Percentiles rank a stretch among this genome's conserved stretches.
phyloP scores from a whole-genome alignment of 2,329 filamentous ascomycete genomes.

The Sclerotinia nivalis region DNA sequence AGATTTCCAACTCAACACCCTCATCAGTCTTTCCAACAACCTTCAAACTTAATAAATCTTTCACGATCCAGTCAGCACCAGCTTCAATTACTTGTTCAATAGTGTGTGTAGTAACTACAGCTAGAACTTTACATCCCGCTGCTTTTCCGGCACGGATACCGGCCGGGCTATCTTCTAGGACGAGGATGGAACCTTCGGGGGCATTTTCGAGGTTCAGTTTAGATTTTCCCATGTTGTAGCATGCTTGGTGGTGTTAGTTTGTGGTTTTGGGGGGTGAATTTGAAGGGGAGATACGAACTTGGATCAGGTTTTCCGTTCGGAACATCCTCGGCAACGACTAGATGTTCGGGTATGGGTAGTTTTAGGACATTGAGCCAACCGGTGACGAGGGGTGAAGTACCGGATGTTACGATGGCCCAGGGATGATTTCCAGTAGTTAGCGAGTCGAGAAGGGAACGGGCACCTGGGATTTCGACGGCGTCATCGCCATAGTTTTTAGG shows the following conservation, averaged over 20 bases:
- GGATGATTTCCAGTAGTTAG: conserved; percentile 56
- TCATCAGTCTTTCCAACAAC: conserved; percentile 50
- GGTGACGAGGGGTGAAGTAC: conserved; percentile 64
- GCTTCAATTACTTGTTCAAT: conserved; percentile 60
- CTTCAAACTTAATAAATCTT: conserved; percentile 62
- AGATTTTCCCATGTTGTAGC: conserved; percentile 68
- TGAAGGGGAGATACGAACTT: neutral
- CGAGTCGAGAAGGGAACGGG: conserved; percentile 65
- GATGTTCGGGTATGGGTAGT: conserved; percentile 63
- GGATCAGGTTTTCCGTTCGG: conserved; percentile 76
- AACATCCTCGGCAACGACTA: conserved; percentile 77
- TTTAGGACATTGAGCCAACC: conserved; percentile 71
- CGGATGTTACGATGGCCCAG: conserved; percentile 87
- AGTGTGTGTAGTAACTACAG: conserved; percentile 64
- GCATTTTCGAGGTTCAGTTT: conserved; percentile 52
- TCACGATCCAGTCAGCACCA: conserved; percentile 69
- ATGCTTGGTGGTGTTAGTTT: conserved; percentile 43
- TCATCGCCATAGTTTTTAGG: conserved; percentile 75
- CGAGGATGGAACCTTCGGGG: conserved; percentile 49
- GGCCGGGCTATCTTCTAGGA: conserved; percentile 70
- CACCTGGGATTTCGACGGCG: conserved; percentile 83
- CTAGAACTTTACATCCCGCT: conserved; percentile 69
- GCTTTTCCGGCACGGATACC: conserved; percentile 68
- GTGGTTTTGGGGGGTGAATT: fast-evolving
- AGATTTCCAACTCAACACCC: conserved; percentile 41